Evolutionary conservation across 2,329 filamentous ascomycete genomes (phyloP).

Genomic region (Paraphaeosphaeria sporulosa): DNA sequence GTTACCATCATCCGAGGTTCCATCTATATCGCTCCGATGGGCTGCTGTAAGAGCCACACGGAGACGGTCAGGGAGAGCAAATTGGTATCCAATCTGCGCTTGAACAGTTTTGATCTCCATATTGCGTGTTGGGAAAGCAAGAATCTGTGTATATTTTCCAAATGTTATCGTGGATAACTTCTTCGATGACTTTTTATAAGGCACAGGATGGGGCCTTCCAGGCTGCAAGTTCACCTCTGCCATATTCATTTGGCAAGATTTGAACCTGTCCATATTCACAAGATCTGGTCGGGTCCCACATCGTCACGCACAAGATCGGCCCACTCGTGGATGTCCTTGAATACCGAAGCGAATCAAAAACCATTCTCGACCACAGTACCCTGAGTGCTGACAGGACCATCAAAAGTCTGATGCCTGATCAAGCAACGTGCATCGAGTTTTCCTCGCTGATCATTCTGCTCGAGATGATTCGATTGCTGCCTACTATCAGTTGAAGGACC

Average conservation of each 20-base stretch:
- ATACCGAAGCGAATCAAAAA: no score
- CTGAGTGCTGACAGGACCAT: not conserved
- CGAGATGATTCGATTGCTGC: not conserved
- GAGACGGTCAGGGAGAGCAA: conserved; percentile 3
- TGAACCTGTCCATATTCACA: no score
- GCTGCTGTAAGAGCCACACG: conserved; percentile 18
- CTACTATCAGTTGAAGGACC: not conserved
- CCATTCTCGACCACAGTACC: no score
- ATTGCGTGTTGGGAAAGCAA: not conserved
- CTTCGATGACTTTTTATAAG: no score
- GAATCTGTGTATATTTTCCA: not conserved
- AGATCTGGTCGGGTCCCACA: no score
- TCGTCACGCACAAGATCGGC: no score
- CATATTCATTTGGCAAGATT: no score
- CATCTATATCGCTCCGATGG: conserved; percentile 12
- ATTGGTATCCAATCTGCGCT: conserved; percentile 13
- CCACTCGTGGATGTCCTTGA: no score
- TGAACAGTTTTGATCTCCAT: not conserved
- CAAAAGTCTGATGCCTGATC: not conserved
- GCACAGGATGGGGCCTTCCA: no score
- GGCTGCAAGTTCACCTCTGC: no score
- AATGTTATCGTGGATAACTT: no score
- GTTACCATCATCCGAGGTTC: conserved; percentile 10
- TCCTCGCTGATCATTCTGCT: not conserved
- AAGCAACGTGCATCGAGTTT: not conserved